These are phyloP conservation scores for Orychophragmus violaceus DNA, from an alignment of 345 rosid species.

Conservation along the genomic window DNA sequence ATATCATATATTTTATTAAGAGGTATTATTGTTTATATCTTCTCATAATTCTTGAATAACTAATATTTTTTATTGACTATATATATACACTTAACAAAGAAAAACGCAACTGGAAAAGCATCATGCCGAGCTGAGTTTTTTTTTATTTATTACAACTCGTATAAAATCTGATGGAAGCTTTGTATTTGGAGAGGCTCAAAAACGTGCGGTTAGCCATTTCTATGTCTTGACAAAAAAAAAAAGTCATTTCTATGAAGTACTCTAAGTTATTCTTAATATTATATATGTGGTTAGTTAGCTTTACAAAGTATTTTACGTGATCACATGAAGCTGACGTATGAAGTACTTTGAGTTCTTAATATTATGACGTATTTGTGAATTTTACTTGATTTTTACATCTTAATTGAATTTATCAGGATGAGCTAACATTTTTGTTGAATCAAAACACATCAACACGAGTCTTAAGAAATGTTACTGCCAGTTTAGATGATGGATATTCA, in stretches of 20 bases:
- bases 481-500: conserved; percentile 4
- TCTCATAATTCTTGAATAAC: background rate
- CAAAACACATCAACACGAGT: background rate
- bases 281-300: no score
- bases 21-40: no score
- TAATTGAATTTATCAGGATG: no score
- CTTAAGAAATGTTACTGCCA: background rate
- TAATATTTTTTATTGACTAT: background rate
- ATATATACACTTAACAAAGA: background rate
- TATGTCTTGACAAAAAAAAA: no score
- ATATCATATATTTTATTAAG: background rate
- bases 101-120: background rate
- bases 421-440: background rate
- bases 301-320: no score
- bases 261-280: no score
- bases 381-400: no score
- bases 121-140: background rate
- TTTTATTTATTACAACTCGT: background rate
- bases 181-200: background rate
- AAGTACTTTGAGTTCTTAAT: no score
- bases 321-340: no score
- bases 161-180: background rate
- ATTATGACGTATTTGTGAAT: no score
- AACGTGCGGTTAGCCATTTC: background rate
- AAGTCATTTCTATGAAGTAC: no score